Evolutionary conservation across 306 rosid genomes (phyloP).

Genomic region (Adenanthera pavonina): DNA sequence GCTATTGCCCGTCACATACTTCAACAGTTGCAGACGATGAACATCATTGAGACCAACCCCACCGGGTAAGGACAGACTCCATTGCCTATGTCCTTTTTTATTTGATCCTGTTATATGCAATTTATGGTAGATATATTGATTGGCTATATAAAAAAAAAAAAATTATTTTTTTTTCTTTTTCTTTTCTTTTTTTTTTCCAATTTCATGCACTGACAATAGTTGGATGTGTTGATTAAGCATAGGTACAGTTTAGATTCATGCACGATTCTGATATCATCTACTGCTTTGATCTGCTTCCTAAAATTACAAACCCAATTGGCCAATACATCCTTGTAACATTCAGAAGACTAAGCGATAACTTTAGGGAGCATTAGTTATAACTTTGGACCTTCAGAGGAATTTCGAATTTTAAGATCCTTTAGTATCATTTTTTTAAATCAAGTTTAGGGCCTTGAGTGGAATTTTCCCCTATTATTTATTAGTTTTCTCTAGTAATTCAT

Average conservation of each 20-base stretch:
- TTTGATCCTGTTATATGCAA: not conserved
- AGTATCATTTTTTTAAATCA: not conserved
- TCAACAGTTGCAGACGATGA: slow-evolving; percentile 46
- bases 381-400: not conserved
- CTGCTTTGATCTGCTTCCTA: not conserved
- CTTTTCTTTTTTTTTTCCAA: not conserved
- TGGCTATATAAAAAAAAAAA: not conserved
- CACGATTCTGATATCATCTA: not conserved
- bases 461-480: too few species aligned
- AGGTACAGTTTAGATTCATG: not conserved
- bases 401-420: not conserved
- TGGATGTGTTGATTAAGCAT: not conserved
- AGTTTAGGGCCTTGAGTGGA: not conserved
- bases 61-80: slow-evolving; percentile 44
- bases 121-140: not conserved
- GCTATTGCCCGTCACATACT: slow-evolving; percentile 52
- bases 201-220: not conserved
- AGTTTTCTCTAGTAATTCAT: not conserved
- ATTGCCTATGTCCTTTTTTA: not conserved
- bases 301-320: not conserved
- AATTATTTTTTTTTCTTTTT: too few species aligned
- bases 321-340: not conserved
- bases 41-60: slow-evolving; percentile 42
- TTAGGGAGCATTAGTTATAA: not conserved
- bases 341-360: not conserved